Evolutionary conservation across 1,284 basidiomycete species (phyloP).

Genomic region (Apiotrichum gracile): DNA sequence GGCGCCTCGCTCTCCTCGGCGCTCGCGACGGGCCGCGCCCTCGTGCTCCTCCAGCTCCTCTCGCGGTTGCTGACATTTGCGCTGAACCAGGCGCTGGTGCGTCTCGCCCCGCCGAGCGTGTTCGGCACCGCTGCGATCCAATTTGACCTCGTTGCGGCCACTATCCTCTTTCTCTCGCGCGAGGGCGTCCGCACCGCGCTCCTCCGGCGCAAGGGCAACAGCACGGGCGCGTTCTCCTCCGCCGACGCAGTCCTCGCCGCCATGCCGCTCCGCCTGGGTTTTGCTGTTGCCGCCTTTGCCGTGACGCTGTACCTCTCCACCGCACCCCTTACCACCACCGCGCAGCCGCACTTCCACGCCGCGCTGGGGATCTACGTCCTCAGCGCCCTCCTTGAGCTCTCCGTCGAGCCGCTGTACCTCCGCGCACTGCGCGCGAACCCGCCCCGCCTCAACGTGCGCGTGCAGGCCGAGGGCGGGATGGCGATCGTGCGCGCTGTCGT

Average conservation of each 20-base stretch:
- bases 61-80: constrained; percentile 78
- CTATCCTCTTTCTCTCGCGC: constrained; percentile 82
- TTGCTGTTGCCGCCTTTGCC: constrained; percentile 55
- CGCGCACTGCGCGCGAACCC: constrained; percentile 57
- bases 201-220: constrained; percentile 42
- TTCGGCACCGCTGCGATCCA: constrained; percentile 83
- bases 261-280: constrained; percentile 56
- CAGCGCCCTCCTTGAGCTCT: constrained; percentile 68
- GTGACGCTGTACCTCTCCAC: constrained; percentile 53
- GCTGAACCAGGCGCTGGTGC: constrained; percentile 76
- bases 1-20: background rate
- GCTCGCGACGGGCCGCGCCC: constrained; percentile 54
- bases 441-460: constrained; percentile 59
- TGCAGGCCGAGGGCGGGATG: constrained; percentile 74
- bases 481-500: constrained; percentile 66
- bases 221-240: background rate
- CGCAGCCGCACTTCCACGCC: constrained; percentile 60
- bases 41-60: constrained; percentile 79
- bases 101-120: constrained; percentile 74
- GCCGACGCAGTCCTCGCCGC: constrained; percentile 42
- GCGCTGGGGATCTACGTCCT: constrained; percentile 65
- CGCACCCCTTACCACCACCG: constrained; percentile 52
- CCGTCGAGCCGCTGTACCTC: constrained; percentile 79
- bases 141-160: constrained; percentile 77
- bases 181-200: constrained; percentile 85